Conservation (phyloP, 352 stramenopile genomes). For the Ophiocytium majus region DNA sequence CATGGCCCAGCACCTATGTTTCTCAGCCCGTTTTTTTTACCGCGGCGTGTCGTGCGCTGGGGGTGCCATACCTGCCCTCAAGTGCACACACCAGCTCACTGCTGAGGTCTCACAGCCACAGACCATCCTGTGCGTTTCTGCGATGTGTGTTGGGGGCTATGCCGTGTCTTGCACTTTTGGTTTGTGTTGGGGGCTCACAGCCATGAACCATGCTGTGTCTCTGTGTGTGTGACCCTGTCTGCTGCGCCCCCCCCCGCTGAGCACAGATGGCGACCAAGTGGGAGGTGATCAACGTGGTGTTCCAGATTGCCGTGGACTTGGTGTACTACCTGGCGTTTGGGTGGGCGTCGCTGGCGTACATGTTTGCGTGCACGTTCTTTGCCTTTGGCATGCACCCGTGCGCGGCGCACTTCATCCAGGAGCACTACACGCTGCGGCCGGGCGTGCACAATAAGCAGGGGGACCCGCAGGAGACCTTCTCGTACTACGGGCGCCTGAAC, state of each 20-base stretch:
- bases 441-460: conserved; percentile 54
- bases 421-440: conserved; percentile 92
- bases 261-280: conserved; percentile 71
- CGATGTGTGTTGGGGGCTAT: too few species aligned
- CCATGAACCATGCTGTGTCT: too few species aligned
- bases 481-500: conserved; percentile 96
- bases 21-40: too few species aligned
- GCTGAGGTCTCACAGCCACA: too few species aligned
- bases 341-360: conserved; percentile 77
- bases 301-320: conserved; percentile 76
- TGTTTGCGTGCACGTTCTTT: conserved; percentile 82
- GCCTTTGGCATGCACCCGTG: conserved; percentile 88
- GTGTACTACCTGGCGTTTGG: conserved; percentile 76
- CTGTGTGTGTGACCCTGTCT: too few species aligned
- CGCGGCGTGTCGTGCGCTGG: too few species aligned
- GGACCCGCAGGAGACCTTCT: conserved; percentile 85
- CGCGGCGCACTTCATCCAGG: conserved; percentile 93
- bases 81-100: too few species aligned
- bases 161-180: too few species aligned
- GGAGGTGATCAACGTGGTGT: conserved; percentile 79
- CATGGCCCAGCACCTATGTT: too few species aligned
- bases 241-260: neutral
- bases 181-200: too few species aligned
- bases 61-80: too few species aligned
- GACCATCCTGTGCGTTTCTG: too few species aligned